Evolutionary conservation across 768 basidiomycete genomes (phyloP), one percentile per base, ranked within the genome.

Genomic region (Leccinum longicurvipes): DNA sequence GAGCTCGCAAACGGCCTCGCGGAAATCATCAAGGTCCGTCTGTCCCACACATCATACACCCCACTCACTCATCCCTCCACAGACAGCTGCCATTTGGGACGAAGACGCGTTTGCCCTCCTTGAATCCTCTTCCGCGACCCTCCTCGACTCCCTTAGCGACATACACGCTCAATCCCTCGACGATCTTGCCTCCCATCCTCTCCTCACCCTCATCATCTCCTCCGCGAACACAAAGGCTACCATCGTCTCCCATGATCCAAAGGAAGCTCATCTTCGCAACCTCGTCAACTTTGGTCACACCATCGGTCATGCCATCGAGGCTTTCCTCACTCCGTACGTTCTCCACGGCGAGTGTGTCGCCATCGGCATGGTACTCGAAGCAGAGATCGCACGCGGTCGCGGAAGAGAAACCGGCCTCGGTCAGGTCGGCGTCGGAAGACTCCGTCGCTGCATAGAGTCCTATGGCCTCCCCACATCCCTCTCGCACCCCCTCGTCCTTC

Each of bases 1-100:
- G 97, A 98, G 71, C 93, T 98, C 59, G 90, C 92, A n/a, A 98
- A 98, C 66, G 96, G 97, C 34, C 96, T 99, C 89, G 96, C 97
- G 1, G 96, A 99, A 71, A 89, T 98, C 3, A 86, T 98, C 68
- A 99, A 99, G 83, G 94, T 92, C 54, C 57, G 78, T 71, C 11
- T 21, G 34, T 10, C 28, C 45, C 50, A 2, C 39, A 41, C 31
- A 31, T n/a, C 29, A 36, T 44, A 56, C 41, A 0, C 58, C 36
- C 8, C 53, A 4, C 1, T 3, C 14, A 19, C 56, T 66, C 28
- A 62, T 25, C 19, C 23, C 14, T 41, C 15, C 50, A 7, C 67
- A 96, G 96, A 99, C 97, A 24, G 96, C 97, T 6, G 97, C 95
- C n/a, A 98, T 98, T 66, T 98, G 96, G 96, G 85, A 92, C 71